Percentiles rank a stretch among this genome's conserved stretches.
Conservation (phyloP, 2,329 filamentous ascomycete species). For the Pseudogymnoascus sp. region DNA sequence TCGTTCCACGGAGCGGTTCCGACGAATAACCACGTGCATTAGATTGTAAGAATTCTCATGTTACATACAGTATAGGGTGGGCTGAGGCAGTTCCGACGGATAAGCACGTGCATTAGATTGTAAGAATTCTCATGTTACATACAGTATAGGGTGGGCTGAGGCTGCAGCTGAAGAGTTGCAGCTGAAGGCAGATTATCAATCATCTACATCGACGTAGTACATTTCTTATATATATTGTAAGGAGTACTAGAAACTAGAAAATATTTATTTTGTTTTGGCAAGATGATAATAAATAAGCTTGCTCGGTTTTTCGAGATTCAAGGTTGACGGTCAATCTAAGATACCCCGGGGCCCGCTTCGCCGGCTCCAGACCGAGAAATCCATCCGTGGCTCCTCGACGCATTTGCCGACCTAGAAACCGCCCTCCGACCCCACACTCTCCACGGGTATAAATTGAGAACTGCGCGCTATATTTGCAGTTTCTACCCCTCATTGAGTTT, state of each 20-base stretch:
- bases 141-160: background rate
- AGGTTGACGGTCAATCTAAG: background rate
- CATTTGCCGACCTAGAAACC: background rate
- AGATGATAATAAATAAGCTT: background rate
- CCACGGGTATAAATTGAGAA: background rate
- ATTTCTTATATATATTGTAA: background rate
- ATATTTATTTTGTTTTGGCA: background rate
- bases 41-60: background rate
- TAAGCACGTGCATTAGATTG: background rate
- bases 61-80: background rate
- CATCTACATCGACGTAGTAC: background rate
- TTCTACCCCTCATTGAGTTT: background rate
- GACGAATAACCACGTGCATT: background rate
- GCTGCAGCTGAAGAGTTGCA: background rate
- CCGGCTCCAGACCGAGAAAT: conserved; percentile 5
- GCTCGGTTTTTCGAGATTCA: background rate
- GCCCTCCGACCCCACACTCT: background rate
- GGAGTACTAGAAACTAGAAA: too few relatives aligned
- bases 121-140: background rate
- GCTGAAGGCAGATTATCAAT: background rate
- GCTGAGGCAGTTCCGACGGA: background rate
- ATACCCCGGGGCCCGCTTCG: background rate
- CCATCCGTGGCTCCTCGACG: background rate
- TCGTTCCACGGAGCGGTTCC: background rate
- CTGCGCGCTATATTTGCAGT: background rate